Evolutionary conservation across 768 basidiomycete genomes (phyloP).

Genomic region (Pulveroboletus sp.): DNA sequence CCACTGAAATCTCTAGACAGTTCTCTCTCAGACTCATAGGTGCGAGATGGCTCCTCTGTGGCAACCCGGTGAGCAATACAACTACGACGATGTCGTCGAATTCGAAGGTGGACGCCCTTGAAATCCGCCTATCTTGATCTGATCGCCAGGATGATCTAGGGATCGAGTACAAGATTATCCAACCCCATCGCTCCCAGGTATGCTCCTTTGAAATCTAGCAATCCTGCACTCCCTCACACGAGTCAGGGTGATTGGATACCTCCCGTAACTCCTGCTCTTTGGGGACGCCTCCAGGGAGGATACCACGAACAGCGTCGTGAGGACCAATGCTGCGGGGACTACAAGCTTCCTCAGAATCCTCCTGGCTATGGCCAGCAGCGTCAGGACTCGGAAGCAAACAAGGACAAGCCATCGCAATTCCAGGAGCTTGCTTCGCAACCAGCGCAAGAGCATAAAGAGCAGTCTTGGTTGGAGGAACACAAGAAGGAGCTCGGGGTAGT

Average conservation of each 20-base stretch:
- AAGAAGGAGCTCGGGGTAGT: conserved; percentile 58
- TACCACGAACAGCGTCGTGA: conserved; percentile 17
- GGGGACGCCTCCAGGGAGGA: conserved; percentile 49
- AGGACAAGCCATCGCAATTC: conserved; percentile 14
- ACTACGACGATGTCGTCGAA: conserved; percentile 48
- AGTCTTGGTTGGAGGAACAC: conserved; percentile 51
- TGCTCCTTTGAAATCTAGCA: not conserved
- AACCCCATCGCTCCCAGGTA: conserved; percentile 68
- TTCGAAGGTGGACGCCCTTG: conserved; percentile 46
- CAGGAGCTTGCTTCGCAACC: conserved; percentile 19
- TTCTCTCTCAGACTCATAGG: not conserved
- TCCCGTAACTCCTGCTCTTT: conserved; percentile 55
- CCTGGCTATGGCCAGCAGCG: conserved; percentile 23
- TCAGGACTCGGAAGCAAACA: too few species aligned
- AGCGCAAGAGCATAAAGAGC: conserved; percentile 45
- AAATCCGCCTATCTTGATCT: not conserved
- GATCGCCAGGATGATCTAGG: conserved; percentile 31
- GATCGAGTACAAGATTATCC: conserved; percentile 62
- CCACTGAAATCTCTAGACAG: conserved; percentile 7
- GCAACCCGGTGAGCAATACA: conserved; percentile 63
- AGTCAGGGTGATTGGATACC: conserved; percentile 67
- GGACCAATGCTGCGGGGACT: conserved; percentile 19
- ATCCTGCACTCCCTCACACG: conserved; percentile 4
- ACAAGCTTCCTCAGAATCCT: not conserved
- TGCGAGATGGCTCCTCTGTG: conserved; percentile 44